These are phyloP conservation scores for Knufia fluminis DNA, from an alignment of 2,329 filamentous ascomycete genomes.

Conservation along the genomic window DNA sequence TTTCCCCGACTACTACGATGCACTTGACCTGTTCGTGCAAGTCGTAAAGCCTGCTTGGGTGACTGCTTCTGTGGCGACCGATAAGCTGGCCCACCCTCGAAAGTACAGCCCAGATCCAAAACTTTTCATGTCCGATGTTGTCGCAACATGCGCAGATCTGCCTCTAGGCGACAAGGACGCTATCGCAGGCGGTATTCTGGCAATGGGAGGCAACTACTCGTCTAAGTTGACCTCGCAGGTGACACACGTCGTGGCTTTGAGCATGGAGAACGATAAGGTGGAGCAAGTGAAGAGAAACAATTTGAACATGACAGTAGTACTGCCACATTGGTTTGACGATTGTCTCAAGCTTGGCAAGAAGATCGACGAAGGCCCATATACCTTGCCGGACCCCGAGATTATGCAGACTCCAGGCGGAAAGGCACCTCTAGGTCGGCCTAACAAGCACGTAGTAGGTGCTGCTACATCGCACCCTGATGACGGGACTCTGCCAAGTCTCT, in stretches of 20 bases:
- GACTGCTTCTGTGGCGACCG: constrained; percentile 56
- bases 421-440: constrained; percentile 49
- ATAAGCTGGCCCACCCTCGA: constrained; percentile 65
- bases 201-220: constrained; percentile 76
- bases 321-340: constrained; percentile 87
- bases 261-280: constrained; percentile 64
- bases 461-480: constrained; percentile 31
- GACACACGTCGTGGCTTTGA: constrained; percentile 82
- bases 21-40: constrained; percentile 67
- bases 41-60: constrained; percentile 81
- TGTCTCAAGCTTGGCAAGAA: constrained; percentile 86
- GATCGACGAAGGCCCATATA: constrained; percentile 81
- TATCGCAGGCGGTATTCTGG: constrained; percentile 79
- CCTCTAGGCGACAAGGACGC: constrained; percentile 82
- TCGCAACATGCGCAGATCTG: constrained; percentile 73
- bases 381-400: constrained; percentile 76
- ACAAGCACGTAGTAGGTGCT: constrained; percentile 58
- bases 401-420: constrained; percentile 48
- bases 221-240: constrained; percentile 61
- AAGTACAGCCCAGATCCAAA: constrained; percentile 85
- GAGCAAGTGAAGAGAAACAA: constrained; percentile 53
- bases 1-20: constrained; percentile 74
- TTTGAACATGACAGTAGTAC: constrained; percentile 68
- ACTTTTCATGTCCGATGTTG: constrained; percentile 79
- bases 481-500: constrained; percentile 27